Evolutionary conservation across 2,329 filamentous ascomycete species (phyloP).

Genomic region (Aspergillus puulaauensis): DNA sequence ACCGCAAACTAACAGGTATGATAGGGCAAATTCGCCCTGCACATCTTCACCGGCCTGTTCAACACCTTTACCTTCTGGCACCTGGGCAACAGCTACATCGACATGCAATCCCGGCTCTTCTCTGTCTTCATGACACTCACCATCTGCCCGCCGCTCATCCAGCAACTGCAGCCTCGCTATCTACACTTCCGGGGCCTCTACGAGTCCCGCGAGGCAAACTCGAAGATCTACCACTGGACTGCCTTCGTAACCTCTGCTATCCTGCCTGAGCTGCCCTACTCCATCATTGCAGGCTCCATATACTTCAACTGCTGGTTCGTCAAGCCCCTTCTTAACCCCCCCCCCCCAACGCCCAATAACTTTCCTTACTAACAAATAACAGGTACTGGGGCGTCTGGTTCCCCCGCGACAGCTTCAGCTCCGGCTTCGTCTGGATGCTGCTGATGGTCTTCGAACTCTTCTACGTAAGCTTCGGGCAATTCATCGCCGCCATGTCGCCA

Average conservation of each 20-base stretch:
- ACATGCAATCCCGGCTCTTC: slow-evolving; percentile 71
- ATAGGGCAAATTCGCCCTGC: slow-evolving; percentile 61
- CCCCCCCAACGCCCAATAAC: no score
- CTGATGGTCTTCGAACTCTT: slow-evolving; percentile 67
- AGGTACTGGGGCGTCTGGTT: slow-evolving; percentile 57
- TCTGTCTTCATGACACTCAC: slow-evolving; percentile 75
- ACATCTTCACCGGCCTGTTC: slow-evolving; percentile 64
- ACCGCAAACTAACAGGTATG: neutral
- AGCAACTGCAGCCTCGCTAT: slow-evolving; percentile 74
- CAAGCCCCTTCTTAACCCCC: no score
- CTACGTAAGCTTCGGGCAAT: slow-evolving; percentile 65
- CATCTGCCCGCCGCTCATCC: slow-evolving; percentile 71
- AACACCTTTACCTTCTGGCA: slow-evolving; percentile 71
- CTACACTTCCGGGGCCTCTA: slow-evolving; percentile 67
- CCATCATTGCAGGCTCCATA: slow-evolving; percentile 62
- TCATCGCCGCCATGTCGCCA: slow-evolving; percentile 65
- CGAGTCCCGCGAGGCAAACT: slow-evolving; percentile 69
- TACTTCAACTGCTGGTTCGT: slow-evolving; percentile 65
- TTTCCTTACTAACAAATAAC: slow-evolving; percentile 13
- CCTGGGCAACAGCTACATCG: slow-evolving; percentile 56
- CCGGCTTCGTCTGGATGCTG: slow-evolving; percentile 63
- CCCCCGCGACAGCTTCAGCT: slow-evolving; percentile 56
- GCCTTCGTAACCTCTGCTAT: slow-evolving; percentile 67
- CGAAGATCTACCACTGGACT: slow-evolving; percentile 76
- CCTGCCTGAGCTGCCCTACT: slow-evolving; percentile 69